Conservation (phyloP, 169 alveolate genomes). For the Neospora caninum region DNA sequence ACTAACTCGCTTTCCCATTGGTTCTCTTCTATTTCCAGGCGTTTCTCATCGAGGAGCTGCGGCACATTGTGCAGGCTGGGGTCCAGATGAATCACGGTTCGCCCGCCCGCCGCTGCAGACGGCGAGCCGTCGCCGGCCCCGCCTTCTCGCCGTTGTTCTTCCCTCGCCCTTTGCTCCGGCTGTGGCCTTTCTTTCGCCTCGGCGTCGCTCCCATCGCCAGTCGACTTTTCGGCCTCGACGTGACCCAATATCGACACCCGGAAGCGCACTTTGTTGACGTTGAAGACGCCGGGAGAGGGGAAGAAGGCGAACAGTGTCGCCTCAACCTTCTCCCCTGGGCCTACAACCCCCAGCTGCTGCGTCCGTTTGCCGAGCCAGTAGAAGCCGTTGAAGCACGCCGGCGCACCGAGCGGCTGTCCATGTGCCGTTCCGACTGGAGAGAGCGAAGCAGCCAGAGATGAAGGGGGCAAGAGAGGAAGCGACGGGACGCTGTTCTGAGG, state of each 20-base stretch:
- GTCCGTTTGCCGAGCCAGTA: not conserved
- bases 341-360: not conserved
- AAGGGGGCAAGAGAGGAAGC: no score
- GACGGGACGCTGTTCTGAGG: no score
- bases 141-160: not conserved
- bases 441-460: not conserved
- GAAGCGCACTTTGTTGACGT: not conserved
- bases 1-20: not conserved
- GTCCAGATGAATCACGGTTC: not conserved
- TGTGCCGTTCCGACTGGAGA: not conserved
- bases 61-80: not conserved
- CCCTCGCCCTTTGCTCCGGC: not conserved
- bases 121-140: no score
- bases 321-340: constrained; percentile 11
- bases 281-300: not conserved
- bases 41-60: not conserved
- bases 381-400: constrained; percentile 7
- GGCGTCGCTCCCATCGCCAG: not conserved
- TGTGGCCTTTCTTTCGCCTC: not conserved
- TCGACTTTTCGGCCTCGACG: not conserved
- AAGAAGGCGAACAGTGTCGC: not conserved
- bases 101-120: not conserved
- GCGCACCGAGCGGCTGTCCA: not conserved
- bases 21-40: not conserved
- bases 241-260: not conserved